Evolutionary conservation across 2,329 filamentous ascomycete species (phyloP).

Genomic region (Harringtonia lauricola): DNA sequence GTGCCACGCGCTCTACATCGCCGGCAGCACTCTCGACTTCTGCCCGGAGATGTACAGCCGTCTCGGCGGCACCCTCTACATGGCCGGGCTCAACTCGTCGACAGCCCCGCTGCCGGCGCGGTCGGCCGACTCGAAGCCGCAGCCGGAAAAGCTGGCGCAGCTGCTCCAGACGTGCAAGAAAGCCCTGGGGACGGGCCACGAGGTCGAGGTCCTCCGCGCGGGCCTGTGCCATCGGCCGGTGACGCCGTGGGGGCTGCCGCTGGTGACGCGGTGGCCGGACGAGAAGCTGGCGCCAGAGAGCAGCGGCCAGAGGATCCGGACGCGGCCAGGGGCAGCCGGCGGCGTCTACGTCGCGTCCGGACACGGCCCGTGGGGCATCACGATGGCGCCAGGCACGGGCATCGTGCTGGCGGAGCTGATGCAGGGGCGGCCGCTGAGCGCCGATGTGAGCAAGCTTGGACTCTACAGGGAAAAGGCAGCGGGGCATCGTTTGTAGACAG

Average conservation of each 20-base stretch:
- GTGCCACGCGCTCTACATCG: constrained; percentile 61
- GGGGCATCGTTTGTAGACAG: too few species aligned
- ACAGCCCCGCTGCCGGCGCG: constrained; percentile 46
- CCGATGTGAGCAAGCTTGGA: constrained; percentile 43
- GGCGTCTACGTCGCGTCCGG: constrained; percentile 63
- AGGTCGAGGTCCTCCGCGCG: constrained; percentile 51
- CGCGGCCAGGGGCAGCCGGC: constrained; percentile 30
- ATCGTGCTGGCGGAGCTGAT: constrained; percentile 62
- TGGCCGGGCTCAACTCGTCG: constrained; percentile 59
- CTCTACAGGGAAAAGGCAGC: too few species aligned
- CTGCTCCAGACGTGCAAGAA: constrained; percentile 36
- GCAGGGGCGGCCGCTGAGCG: constrained; percentile 43
- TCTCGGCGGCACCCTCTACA: constrained; percentile 55
- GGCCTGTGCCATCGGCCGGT: constrained; percentile 64
- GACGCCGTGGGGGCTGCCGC: constrained; percentile 50
- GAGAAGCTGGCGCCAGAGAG: constrained; percentile 26
- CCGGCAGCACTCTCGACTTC: constrained; percentile 39
- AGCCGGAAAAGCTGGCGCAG: constrained; percentile 32
- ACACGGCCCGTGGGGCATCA: constrained; percentile 69
- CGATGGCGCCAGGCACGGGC: constrained; percentile 54
- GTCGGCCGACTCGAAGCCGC: constrained; percentile 37
- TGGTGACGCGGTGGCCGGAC: constrained; percentile 48
- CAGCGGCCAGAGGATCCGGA: constrained; percentile 23
- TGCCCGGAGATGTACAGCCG: constrained; percentile 63
- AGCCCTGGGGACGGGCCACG: constrained; percentile 35